A percentile compares a stretch with the other conserved stretches of the same genome.
Conservation (phyloP, 2,329 filamentous ascomycete species). For the Colletotrichum tofieldiae region DNA sequence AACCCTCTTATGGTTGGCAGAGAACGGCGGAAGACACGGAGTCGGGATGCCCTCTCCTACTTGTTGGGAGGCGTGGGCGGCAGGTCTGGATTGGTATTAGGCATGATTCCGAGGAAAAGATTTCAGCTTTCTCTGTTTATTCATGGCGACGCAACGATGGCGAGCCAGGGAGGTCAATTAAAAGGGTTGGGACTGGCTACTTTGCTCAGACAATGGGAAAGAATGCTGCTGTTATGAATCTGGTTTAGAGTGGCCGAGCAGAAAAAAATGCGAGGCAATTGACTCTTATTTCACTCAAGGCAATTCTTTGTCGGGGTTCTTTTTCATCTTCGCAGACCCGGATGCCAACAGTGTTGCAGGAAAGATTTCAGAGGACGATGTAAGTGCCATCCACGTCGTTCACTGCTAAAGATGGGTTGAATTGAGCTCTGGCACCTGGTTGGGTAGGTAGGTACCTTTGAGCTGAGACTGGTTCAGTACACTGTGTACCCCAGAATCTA, state of each 20-base stretch:
- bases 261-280: slow-evolving; percentile 17
- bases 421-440: not conserved
- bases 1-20: slow-evolving; percentile 24
- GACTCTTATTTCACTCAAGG: not conserved
- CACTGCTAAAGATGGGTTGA: not conserved
- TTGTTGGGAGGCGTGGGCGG: slow-evolving; percentile 30
- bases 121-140: slow-evolving; percentile 43
- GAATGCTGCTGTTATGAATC: slow-evolving; percentile 36
- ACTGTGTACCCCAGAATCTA: not conserved
- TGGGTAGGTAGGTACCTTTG: not conserved
- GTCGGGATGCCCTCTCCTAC: slow-evolving; percentile 36
- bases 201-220: slow-evolving; percentile 41
- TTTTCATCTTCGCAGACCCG: not conserved
- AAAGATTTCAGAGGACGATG: not conserved
- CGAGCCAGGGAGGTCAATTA: slow-evolving; percentile 42
- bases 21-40: slow-evolving; percentile 22
- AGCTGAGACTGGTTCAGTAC: not conserved
- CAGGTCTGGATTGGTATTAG: slow-evolving; percentile 41
- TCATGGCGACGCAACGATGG: slow-evolving; percentile 40
- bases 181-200: slow-evolving; percentile 42
- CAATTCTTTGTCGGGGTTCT: not conserved
- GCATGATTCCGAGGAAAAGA: slow-evolving; percentile 44
- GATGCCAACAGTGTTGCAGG: not conserved
- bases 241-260: slow-evolving; percentile 26
- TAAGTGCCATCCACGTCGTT: not conserved